Base-by-base conservation (phyloP, 257 asterid species). In the Craterostigma plantagineum region DNA sequence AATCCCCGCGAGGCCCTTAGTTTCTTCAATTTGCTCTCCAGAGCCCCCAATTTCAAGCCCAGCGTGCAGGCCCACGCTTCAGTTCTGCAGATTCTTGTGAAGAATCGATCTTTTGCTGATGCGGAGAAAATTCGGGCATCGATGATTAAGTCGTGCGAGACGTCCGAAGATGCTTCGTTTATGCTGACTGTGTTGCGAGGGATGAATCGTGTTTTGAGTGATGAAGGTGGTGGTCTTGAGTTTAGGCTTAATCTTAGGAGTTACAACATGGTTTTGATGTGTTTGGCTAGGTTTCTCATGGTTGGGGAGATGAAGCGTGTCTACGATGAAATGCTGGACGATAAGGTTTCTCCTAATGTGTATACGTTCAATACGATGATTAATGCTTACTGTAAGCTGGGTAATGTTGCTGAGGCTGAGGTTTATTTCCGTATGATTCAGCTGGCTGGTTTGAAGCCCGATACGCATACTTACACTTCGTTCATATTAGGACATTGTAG, bases 401-500 rank as follows among this genome's bases (percentile, higher is more conserved):
- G 80, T n/a, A 53, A 66, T 62, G 67, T 81, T 55, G 38, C 42
- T 13, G 72, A 71, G 60, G 93, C 86, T 30, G 64, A 64, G 40
- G 37, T 55, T 61, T 77, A 70, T 56, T 38, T 73, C 8, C 57
- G 72, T 62, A 66, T 65, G 70, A 64, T 81, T 57, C 58, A 59
- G 47, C 81, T 62, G 58, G 80, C 76, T 3, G 76, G 86, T 34
- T 63, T 73, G 67, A 67, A 49, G 56, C 91, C 91, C 0, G 86
- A 77, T 60, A 62, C 82, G 1, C 83, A 81, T 53, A 77, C 91
- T 0, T 77, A 63, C 50, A 73, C 93, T 4, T 81, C 91, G 4
- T 74, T 81, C 50, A 73, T 81, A 54, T 63, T 77, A 18, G 93
- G 93, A 8, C 67, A 81, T 54, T 81, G 93, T 51, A 71, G 74